Conservation (phyloP, 192 early-diverging fungal species). For the Phycomyces blakesleeanus region DNA sequence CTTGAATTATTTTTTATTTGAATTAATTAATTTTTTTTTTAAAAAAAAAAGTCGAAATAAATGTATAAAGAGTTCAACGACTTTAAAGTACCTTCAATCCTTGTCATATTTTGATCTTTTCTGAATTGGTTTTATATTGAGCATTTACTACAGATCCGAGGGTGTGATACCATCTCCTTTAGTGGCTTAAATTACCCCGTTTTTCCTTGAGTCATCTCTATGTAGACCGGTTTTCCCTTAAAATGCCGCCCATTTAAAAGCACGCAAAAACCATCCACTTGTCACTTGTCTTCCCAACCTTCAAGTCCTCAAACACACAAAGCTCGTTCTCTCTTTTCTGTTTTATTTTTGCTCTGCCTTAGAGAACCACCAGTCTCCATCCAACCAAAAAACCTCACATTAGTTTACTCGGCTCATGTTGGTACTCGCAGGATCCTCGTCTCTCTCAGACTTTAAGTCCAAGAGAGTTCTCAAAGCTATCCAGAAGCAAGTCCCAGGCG, state of each 20-base stretch:
- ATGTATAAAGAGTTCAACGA: too few relatives aligned
- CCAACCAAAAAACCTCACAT: neutral
- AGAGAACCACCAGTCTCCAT: neutral
- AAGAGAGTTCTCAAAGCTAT: conserved; percentile 56
- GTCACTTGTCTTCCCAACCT: neutral
- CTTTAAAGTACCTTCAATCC: too few relatives aligned
- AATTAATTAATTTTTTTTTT: too few relatives aligned
- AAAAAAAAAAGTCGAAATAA: neutral
- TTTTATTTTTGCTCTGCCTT: neutral
- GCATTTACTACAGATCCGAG: too few relatives aligned
- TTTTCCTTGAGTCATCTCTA: neutral
- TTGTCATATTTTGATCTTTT: neutral
- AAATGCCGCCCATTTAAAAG: neutral
- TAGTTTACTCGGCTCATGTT: conserved; percentile 52
- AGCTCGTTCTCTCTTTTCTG: neutral
- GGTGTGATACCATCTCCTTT: too few relatives aligned
- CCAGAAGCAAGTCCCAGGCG: conserved; percentile 47
- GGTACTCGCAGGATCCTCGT: conserved; percentile 78
- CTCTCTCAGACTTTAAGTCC: conserved; percentile 75
- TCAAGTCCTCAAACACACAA: neutral
- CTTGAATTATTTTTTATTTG: too few relatives aligned
- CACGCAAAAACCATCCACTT: neutral
- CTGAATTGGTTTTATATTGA: too few relatives aligned
- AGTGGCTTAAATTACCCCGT: too few relatives aligned
- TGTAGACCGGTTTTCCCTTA: neutral